These are phyloP conservation scores for Plasmodium sp. DNA, from an alignment of 169 alveolate species.

Conservation along the genomic window DNA sequence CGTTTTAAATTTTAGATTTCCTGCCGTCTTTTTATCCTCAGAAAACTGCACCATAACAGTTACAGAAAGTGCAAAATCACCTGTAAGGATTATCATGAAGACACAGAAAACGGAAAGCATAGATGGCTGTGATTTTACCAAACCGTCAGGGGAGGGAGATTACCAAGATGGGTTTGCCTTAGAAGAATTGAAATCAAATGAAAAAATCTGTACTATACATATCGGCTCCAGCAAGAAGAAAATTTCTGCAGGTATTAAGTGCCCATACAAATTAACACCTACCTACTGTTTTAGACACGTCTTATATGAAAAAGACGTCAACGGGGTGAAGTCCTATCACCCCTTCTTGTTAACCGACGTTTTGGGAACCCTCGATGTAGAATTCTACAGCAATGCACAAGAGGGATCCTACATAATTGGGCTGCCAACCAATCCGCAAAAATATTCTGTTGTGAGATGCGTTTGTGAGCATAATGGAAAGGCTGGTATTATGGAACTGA, in stretches of 20 bases:
- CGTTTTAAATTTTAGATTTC: neutral
- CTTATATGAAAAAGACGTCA: conserved; percentile 18
- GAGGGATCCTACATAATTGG: conserved; percentile 1
- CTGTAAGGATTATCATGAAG: neutral
- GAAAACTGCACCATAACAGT: neutral
- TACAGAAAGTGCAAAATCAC: neutral
- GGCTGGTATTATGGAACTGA: conserved; percentile 33
- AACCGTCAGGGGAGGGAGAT: conserved; percentile 39
- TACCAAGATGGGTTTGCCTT: conserved; percentile 20
- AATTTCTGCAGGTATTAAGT: conserved; percentile 24
- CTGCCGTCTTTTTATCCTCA: conserved; percentile 3
- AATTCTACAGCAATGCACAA: conserved; percentile 15
- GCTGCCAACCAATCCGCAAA: conserved; percentile 4
- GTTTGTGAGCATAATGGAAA: conserved; percentile 44
- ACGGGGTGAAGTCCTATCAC: neutral
- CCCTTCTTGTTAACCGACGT: conserved; percentile 25
- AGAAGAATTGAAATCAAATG: neutral
- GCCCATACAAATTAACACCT: conserved; percentile 62
- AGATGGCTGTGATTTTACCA: conserved; percentile 65
- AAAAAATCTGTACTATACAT: conserved; percentile 42
- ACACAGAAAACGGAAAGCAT: conserved; percentile 9
- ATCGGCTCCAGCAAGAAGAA: neutral
- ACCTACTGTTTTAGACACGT: conserved; percentile 40
- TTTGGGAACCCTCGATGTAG: conserved; percentile 14
- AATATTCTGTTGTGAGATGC: conserved; percentile 1